These are phyloP conservation scores for Paramyrothecium sp. DNA, from an alignment of 2,329 filamentous ascomycete species.

Conservation along the genomic window DNA sequence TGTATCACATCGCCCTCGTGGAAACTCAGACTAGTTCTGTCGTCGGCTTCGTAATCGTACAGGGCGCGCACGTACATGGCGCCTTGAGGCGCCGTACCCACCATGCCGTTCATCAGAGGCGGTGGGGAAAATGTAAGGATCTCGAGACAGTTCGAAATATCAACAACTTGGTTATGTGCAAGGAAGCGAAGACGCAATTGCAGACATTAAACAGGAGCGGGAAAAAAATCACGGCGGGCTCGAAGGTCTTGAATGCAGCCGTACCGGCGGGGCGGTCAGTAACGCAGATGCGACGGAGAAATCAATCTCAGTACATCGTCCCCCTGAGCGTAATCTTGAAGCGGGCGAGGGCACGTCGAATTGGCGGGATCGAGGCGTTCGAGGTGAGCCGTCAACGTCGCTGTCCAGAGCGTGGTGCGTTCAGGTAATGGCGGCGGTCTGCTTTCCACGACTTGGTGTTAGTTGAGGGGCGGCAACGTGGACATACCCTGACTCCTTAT, in stretches of 20 bases:
- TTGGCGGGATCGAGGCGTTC: neutral
- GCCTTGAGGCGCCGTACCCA: slow-evolving; percentile 58
- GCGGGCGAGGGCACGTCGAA: slow-evolving; percentile 7
- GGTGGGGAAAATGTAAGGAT: slow-evolving; percentile 15
- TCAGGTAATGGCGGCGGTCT: too few relatives aligned
- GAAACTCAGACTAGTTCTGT: slow-evolving; percentile 94
- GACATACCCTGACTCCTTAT: too few relatives aligned
- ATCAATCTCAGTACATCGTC: slow-evolving; percentile 33
- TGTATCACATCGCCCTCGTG: slow-evolving; percentile 96
- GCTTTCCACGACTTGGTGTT: too few relatives aligned
- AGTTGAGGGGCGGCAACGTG: too few relatives aligned
- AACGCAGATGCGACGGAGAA: slow-evolving; percentile 21
- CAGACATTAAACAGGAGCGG: slow-evolving; percentile 3
- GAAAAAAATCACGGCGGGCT: slow-evolving; percentile 22
- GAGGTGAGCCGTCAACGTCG: too few relatives aligned
- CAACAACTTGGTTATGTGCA: neutral
- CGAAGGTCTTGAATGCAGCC: slow-evolving; percentile 22
- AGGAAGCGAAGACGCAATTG: neutral
- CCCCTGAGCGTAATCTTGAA: slow-evolving; percentile 20
- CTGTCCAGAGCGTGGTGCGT: too few relatives aligned
- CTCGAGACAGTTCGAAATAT: slow-evolving; percentile 16
- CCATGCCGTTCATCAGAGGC: slow-evolving; percentile 57
- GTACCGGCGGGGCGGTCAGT: slow-evolving; percentile 27
- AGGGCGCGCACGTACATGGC: slow-evolving; percentile 91
- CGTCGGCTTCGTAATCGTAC: slow-evolving; percentile 97